A percentile compares a stretch with the other conserved stretches of the same genome.
Conservation (phyloP, 352 stramenopile species). For the Phytophthora agathidicida region DNA sequence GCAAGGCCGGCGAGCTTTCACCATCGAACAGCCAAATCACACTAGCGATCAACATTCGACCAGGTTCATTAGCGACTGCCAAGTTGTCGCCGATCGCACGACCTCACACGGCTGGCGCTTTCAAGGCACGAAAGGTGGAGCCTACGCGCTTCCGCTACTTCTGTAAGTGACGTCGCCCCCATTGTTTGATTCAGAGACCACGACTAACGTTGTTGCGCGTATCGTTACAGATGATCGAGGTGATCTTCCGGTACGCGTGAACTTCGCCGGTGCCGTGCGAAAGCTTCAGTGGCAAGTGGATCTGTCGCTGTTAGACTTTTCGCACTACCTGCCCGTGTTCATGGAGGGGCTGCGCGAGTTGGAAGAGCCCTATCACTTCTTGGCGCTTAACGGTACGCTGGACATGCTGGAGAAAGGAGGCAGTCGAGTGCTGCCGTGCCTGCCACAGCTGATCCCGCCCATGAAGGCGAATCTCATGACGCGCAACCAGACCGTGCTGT, state of each 20-base stretch:
- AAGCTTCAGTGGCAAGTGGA: conserved; percentile 80
- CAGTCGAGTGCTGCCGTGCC: conserved; percentile 62
- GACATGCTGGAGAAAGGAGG: conserved; percentile 85
- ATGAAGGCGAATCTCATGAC: conserved; percentile 91
- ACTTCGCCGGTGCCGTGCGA: conserved; percentile 74
- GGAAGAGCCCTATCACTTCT: conserved; percentile 86
- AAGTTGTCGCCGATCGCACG: conserved; percentile 28
- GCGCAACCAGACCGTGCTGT: conserved; percentile 72
- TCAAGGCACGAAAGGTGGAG: conserved; percentile 71
- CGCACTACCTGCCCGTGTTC: conserved; percentile 92
- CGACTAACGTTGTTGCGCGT: not conserved
- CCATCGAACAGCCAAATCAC: conserved; percentile 29
- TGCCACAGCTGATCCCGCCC: conserved; percentile 59
- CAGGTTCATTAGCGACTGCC: conserved; percentile 14
- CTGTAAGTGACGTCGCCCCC: conserved; percentile 48
- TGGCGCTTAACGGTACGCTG: conserved; percentile 76
- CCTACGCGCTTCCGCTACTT: conserved; percentile 85
- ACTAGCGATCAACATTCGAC: conserved; percentile 25
- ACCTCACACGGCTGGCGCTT: conserved; percentile 59
- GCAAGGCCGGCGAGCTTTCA: conserved; percentile 37
- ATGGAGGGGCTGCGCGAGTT: conserved; percentile 92
- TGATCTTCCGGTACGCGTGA: conserved; percentile 74
- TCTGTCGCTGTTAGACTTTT: conserved; percentile 78
- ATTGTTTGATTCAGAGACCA: not conserved
- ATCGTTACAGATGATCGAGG: conserved; percentile 63